Percentiles rank a stretch among this genome's conserved stretches.
Evolutionary conservation across 139 green algal genomes (phyloP).

Genomic region (Chlorella sp.): DNA sequence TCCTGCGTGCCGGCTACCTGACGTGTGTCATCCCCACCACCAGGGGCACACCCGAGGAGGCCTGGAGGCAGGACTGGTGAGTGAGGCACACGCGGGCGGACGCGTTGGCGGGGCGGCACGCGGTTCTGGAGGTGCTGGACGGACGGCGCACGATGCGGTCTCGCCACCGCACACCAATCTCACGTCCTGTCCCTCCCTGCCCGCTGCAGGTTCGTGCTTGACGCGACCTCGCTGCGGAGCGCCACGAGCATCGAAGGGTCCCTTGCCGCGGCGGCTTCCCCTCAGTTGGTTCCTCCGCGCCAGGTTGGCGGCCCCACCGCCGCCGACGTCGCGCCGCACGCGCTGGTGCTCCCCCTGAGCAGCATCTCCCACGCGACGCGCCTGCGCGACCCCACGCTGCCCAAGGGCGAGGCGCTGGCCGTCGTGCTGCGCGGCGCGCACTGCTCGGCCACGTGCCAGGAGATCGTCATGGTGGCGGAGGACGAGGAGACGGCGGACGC

Average conservation of each 20-base stretch:
- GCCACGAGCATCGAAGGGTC: not conserved
- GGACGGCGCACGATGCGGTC: too few relatives aligned
- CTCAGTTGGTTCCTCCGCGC: too few relatives aligned
- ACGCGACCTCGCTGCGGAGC: not conserved
- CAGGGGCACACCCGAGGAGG: not conserved
- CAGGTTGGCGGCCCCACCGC: too few relatives aligned
- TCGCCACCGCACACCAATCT: too few relatives aligned
- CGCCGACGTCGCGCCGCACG: too few relatives aligned
- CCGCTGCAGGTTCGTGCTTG: not conserved
- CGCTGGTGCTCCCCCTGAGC: not conserved
- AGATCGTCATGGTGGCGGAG: not conserved
- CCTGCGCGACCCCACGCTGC: not conserved
- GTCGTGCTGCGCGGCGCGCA: not conserved
- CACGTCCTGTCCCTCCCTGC: too few relatives aligned
- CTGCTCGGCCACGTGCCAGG: not conserved
- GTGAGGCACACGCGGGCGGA: not conserved
- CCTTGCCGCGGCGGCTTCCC: not conserved
- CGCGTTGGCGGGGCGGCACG: too few relatives aligned
- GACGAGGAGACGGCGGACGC: not conserved
- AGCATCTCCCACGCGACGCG: not conserved
- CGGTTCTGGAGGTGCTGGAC: too few relatives aligned
- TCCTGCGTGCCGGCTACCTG: conserved; percentile 53
- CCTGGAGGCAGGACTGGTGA: not conserved
- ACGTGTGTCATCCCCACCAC: not conserved
- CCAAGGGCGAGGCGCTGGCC: not conserved